Conservation (phyloP, 2,329 filamentous ascomycete genomes). For the Penicillium oxalicum region DNA sequence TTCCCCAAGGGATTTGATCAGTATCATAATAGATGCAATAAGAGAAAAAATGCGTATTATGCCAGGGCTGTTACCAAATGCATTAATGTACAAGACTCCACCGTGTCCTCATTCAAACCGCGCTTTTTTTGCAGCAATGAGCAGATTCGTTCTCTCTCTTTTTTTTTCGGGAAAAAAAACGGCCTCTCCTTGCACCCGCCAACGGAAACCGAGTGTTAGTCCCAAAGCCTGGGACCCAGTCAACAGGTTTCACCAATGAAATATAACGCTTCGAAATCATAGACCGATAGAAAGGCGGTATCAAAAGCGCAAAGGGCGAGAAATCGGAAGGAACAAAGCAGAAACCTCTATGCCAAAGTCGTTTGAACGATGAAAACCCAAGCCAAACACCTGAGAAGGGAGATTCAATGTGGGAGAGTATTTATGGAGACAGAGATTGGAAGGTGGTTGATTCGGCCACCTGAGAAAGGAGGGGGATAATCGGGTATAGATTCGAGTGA, state of each 20-base stretch:
- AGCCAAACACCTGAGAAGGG: constrained; percentile 38
- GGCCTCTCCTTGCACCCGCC: background rate
- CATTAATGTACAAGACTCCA: constrained; percentile 33
- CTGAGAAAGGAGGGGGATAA: constrained; percentile 8
- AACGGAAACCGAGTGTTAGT: constrained; percentile 18
- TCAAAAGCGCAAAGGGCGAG: constrained; percentile 23
- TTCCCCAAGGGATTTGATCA: background rate
- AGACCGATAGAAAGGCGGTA: constrained; percentile 19
- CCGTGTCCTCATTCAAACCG: constrained; percentile 11
- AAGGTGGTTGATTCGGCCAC: constrained; percentile 19
- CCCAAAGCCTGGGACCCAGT: constrained; percentile 8
- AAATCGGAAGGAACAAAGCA: constrained; percentile 10
- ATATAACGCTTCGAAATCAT: constrained; percentile 25
- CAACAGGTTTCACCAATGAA: constrained; percentile 23
- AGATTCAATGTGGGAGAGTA: constrained; percentile 26
- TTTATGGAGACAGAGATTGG: constrained; percentile 17
- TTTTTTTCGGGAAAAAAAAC: constrained; percentile 7
- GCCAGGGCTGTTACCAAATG: constrained; percentile 21
- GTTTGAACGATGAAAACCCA: constrained; percentile 28
- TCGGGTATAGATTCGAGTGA: constrained; percentile 7
- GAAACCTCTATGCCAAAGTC: constrained; percentile 33
- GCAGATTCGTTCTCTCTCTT: constrained; percentile 16
- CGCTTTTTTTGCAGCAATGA: constrained; percentile 13
- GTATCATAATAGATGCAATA: constrained; percentile 6
- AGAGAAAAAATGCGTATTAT: constrained; percentile 21